Evolutionary conservation across 2,329 filamentous ascomycete genomes (phyloP), one percentile per base, ranked within the genome.

Genomic region (Fusarium anthophilum): DNA sequence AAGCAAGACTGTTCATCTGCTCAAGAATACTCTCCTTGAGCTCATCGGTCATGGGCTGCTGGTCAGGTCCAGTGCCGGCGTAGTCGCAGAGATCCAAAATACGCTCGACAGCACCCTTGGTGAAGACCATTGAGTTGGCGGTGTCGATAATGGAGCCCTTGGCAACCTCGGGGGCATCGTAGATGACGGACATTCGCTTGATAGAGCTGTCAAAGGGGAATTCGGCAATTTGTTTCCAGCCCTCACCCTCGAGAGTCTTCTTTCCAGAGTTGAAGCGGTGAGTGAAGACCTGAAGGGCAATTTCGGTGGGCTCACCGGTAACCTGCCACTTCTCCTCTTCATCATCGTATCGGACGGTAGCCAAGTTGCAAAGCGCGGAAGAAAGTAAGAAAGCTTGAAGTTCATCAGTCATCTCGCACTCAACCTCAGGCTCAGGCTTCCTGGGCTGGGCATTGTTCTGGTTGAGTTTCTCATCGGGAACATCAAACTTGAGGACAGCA

Each of bases 131-230:
- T 73, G 87, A 89, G 74, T 84, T 85, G 9, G 83, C 78, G 3
- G 81, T 77, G n/a, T 84, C 80, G 20, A 83, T 78, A 17, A 85
- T 81, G 26, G 79, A 82, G 15, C 79, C 79, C 6, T 79, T 81
- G 41, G 86, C 83, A 13, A 80, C 80, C 10, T 78, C 73, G 3
- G 87, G 87, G 11, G 82, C 82, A 54, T 89, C 86, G 82, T 93
- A 94, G 51, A 94, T 87, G 63, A 94, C 92, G 14, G 91, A 93
- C 93, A 95, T 95, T 77, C 91, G 91, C 87, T 95, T 95, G 80
- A 94, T 90, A 76, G 88, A 88, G 63, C 91, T 93, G 81, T 95
- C 92, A 78, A 95, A 95, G n/a, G 92, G 92, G 70, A 93, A 93
- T 77, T 95, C 93, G 59, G 90, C 88, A 3, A 91, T 81, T 76